Evolutionary conservation across 805 yeast genomes (phyloP), one percentile per base, ranked within the genome.

Genomic region (Myxozyma monticola): DNA sequence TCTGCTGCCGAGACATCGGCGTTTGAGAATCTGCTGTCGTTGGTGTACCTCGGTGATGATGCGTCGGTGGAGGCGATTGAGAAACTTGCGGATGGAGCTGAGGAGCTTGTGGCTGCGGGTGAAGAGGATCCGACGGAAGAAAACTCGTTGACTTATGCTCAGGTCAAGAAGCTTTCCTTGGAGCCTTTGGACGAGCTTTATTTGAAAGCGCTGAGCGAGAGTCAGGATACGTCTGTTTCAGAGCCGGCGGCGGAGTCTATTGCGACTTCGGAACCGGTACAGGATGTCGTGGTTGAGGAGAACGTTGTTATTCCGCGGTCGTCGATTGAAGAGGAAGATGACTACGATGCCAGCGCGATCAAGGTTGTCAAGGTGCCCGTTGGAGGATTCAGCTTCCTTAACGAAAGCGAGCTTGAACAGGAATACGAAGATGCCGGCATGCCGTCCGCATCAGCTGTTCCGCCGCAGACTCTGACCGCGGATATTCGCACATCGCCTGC

Each of bases 31-130:
- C 51, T 69, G 45, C 54, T 69, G 40, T 61, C 58, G 29, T 37
- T 48, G 40, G 57, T 69, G 14, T 69, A 69, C 42, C 42, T 42
- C 2, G 71, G 69, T 10, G 68, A 69, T 36, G 70, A 65, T 10
- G 38, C 56, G 1, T 58, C 71, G 9, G 53, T 67, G n/a, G 62
- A 54, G 30, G 64, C 69, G 12, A 57, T 65, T 14, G 63, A 59
- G 20, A 58, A 60, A 53, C 60, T 69, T 28, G 48, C 37, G n/a
- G 45, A 47, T 3, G 71, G 67, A n/a, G 43, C 56, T 2, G 55
- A 49, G 7, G 64, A 62, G 35, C 45, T 57, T 5, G 61, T 68
- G 5, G 48, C 50, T 25, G 25, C 49, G 1, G 65, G 52, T 2
- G 54, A 55, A n/a, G 50, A 39, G 14, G 51, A 55, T 22, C 47